phyloP scores from a whole-genome alignment of 2,329 filamentous ascomycete genomes.

The Scytalidium sp. region DNA sequence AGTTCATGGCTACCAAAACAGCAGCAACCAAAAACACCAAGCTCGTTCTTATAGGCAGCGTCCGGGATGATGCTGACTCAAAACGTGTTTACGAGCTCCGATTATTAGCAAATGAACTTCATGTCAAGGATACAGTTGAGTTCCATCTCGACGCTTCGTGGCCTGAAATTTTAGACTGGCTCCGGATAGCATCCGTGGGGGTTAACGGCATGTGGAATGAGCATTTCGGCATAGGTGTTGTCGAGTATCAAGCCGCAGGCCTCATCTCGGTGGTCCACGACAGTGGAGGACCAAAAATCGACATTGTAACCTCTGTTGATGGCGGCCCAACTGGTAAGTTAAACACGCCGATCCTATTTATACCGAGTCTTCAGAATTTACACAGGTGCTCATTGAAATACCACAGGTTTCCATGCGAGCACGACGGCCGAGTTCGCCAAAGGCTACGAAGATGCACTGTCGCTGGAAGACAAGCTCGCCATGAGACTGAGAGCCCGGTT shows the following conservation, averaged over 20 bases:
- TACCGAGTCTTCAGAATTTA: no score
- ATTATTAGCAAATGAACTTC: constrained; percentile 80
- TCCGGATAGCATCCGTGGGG: constrained; percentile 74
- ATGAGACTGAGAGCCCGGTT: constrained; percentile 74
- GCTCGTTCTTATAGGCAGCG: constrained; percentile 84
- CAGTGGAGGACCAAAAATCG: constrained; percentile 86
- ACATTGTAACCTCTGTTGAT: constrained; percentile 83
- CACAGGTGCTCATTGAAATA: neutral
- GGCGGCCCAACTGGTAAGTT: constrained; percentile 71
- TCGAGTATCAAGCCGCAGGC: constrained; percentile 96
- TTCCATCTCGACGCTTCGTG: constrained; percentile 91
- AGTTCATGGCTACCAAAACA: constrained; percentile 61
- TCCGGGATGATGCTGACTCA: constrained; percentile 79
- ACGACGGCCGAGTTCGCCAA: constrained; percentile 76
- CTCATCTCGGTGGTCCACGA: constrained; percentile 91
- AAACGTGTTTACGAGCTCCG: constrained; percentile 86
- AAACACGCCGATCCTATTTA: no score
- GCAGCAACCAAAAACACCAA: constrained; percentile 54
- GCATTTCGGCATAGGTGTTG: constrained; percentile 97
- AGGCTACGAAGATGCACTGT: constrained; percentile 69
- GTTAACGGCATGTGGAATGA: constrained; percentile 99
- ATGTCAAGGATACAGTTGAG: constrained; percentile 77
- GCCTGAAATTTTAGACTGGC: constrained; percentile 79
- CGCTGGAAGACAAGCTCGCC: constrained; percentile 60
- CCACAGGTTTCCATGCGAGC: constrained; percentile 76